Base-by-base conservation (phyloP, 1,139 yeast genomes). In the Yamadazyma buinensis region DNA sequence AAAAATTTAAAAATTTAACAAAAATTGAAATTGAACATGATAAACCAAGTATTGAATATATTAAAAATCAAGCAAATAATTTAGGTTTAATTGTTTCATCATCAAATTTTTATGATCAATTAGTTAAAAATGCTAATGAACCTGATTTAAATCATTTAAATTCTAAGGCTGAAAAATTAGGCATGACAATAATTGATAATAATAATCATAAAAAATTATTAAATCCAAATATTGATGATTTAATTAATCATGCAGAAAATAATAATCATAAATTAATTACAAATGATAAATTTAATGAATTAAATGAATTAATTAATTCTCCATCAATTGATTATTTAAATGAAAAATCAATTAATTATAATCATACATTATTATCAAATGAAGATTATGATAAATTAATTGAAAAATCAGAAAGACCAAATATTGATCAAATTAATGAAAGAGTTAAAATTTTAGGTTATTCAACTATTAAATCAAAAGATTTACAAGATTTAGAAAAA, bases 11-110 rank as follows among this genome's bases (percentile, higher is more conserved):
- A 7, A 38, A 40, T 6, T 54, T 49, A 34, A 57, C 57, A 35
- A 43, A 38, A 5, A 34, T 54, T n/a, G 48, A 49, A 26, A 48
- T 53, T 0, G 65, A 63, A 23, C 49, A 55, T 34, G 65, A 59
- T 15, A 61, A 57, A 30, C 61, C 61, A 15, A 32, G 45, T 11
- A 39, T 47, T 23, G 51, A 50, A 2, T 56, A 56, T 32, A 37
- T 62, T n/a, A 52, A 48, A 3, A 41, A 48, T 14, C 57, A 58
- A 34, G 64, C 70, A 30, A 57, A 61, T 35, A 57, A 55, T 7
- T 39, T 61, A 24, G 70, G 67, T 6, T 48, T 57, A 29, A 57
- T 59, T 21, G 51, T 64, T 7, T 46, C 67, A 1, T 47, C 68
- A 0, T 37, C 61, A 8, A 46, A 49, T 13, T 52, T 55, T 21